Evolutionary conservation across 495 filamentous ascomycete genomes (phyloP).

Genomic region (Trichoderma erinaceum): DNA sequence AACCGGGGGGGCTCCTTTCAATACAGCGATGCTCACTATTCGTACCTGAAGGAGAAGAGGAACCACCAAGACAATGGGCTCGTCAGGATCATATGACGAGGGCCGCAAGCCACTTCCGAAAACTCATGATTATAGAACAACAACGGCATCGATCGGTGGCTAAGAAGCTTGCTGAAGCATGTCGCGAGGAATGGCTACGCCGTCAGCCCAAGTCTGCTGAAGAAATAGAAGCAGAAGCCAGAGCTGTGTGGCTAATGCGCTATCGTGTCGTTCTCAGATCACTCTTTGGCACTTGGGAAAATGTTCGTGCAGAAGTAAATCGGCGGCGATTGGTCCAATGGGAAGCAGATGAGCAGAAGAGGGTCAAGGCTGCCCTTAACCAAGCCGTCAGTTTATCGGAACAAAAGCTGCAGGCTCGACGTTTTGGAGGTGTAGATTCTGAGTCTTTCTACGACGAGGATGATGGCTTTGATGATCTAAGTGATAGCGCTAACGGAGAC

Average conservation of each 20-base stretch:
- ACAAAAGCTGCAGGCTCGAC: constrained; percentile 48
- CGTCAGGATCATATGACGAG: constrained; percentile 80
- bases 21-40: constrained; percentile 65
- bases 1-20: constrained; percentile 70
- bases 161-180: constrained; percentile 57
- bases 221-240: constrained; percentile 56
- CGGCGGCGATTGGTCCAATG: constrained; percentile 63
- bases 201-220: constrained; percentile 65
- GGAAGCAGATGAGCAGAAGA: constrained; percentile 78
- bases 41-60: constrained; percentile 66
- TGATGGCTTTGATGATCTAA: constrained; percentile 33
- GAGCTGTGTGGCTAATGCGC: constrained; percentile 39
- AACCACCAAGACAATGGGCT: constrained; percentile 70
- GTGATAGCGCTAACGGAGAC: constrained; percentile 26
- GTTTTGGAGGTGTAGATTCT: constrained; percentile 33
- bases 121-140: constrained; percentile 69
- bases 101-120: constrained; percentile 74
- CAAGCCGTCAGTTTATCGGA: constrained; percentile 71
- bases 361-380: constrained; percentile 75
- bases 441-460: constrained; percentile 45
- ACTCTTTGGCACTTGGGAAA: constrained; percentile 70
- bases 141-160: constrained; percentile 62
- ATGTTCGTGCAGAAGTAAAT: constrained; percentile 69
- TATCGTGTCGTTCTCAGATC: constrained; percentile 68
- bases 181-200: constrained; percentile 54